Base-by-base conservation (phyloP, 192 early-diverging fungal genomes). In the Haplosporangium gracile region DNA sequence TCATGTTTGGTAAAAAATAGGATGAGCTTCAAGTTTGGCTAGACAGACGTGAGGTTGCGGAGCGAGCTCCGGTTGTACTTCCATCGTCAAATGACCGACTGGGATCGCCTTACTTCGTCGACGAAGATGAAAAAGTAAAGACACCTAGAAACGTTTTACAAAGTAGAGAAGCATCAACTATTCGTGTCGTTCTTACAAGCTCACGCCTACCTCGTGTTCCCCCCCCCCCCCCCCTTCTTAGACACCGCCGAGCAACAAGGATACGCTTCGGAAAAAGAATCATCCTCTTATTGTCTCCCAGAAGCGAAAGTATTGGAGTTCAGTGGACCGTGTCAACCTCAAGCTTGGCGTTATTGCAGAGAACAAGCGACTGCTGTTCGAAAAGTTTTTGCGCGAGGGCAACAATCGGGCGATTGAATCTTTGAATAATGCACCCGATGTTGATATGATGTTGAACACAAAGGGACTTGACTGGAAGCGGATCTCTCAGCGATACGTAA, bases 51-150 rank as follows among this genome's bases (percentile, higher is more conserved):
- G 43, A 72, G 13, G 6, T 15, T n/a, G 34, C 32, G 13, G 38
- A 77, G 15, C 29, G 29, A 39, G 78, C 78, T 2, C 83, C 83
- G 0, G 57, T 85, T n/a, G 7, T 74, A n/a, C 47, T 85, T 34
- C 7, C 38, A 0, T 22, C 65, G 13, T 60, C 68, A 6, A 72
- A 80, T 6, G 40, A 42, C 11, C 39, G 80, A 20, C n/a, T 79
- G 9, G 88, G 82, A n/a, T 79, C 82, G 0, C 88, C 88, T 0
- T 88, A 83, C 49, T 88, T 88, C 55, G 57, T 88, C 0, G 79
- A 88, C 49, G 29, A 75, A 29, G 43, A 78, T 3, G 24, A 39
- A 4, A 24, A 83, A 40, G 88, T 83, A 74, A 29, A 8, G 43
- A 4, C 60, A 13, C 3, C 8, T 29, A 4, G 24, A 65, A 51